These are phyloP conservation scores for Calcarisporium arbuscula DNA, from an alignment of 2,329 filamentous ascomycete genomes.

Conservation along the genomic window DNA sequence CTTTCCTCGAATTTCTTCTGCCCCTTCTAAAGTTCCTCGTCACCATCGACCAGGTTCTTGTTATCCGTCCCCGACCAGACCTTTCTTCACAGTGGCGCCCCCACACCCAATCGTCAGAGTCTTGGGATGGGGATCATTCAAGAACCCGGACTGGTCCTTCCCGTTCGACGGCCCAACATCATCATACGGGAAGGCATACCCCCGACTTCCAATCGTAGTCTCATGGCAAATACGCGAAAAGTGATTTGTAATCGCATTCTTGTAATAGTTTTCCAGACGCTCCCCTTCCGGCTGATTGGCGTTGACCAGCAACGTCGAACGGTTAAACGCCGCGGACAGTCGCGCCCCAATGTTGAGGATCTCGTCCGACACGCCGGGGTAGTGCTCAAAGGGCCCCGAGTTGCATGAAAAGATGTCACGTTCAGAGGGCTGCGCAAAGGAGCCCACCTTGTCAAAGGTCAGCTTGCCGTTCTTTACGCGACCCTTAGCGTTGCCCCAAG, in stretches of 20 bases:
- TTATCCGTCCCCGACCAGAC: no score
- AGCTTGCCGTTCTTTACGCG: conserved; percentile 32
- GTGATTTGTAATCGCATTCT: conserved; percentile 53
- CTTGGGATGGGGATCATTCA: conserved; percentile 50
- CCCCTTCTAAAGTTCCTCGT: no score
- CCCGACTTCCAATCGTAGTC: conserved; percentile 50
- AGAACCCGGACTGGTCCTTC: conserved; percentile 55
- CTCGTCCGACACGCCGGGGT: conserved; percentile 33
- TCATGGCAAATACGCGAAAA: conserved; percentile 60
- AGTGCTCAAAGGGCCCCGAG: conserved; percentile 49
- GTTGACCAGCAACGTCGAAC: conserved; percentile 57
- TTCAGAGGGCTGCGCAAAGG: conserved; percentile 42
- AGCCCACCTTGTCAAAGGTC: conserved; percentile 33
- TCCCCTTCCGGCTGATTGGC: conserved; percentile 47
- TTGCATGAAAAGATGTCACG: conserved; percentile 47
- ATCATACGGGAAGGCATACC: conserved; percentile 68
- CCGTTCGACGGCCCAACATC: conserved; percentile 54
- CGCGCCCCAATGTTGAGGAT: conserved; percentile 63
- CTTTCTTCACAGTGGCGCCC: conserved; percentile 27
- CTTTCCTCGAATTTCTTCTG: no score
- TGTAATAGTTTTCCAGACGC: conserved; percentile 45
- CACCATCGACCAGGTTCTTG: no score
- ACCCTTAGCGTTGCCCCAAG: conserved; percentile 43
- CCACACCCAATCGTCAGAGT: conserved; percentile 51
- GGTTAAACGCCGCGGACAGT: conserved; percentile 70